Conservation (phyloP, 148 eudicot genomes). For the Rhododendron vialii region DNA sequence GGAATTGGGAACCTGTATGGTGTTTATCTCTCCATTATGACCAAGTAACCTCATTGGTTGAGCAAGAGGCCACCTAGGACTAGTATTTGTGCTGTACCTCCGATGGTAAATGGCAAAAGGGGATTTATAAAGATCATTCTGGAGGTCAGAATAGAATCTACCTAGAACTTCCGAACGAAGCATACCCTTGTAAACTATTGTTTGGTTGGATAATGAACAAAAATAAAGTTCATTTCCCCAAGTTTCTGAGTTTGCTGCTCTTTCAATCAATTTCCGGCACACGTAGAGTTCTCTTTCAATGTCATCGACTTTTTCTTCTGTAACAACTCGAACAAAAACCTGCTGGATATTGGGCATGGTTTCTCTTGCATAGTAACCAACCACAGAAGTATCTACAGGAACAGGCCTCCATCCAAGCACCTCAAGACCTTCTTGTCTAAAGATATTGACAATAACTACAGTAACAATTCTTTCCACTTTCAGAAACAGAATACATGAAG, state of each 20-base stretch:
- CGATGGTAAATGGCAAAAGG: conserved; percentile 97
- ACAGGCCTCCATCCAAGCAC: conserved; percentile 98
- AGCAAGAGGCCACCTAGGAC: conserved; percentile 99
- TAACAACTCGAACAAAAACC: conserved; percentile 63
- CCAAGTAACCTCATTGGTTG: conserved; percentile 99
- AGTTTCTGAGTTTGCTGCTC: conserved; percentile 53
- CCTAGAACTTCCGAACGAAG: conserved; percentile 96
- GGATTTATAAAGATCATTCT: conserved; percentile 65
- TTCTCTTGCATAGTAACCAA: conserved; percentile 82
- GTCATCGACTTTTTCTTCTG: conserved; percentile 81
- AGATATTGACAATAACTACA: conserved; percentile 61
- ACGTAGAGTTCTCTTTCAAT: conserved; percentile 94
- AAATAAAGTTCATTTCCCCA: conserved; percentile 95
- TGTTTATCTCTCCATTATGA: conserved; percentile 99
- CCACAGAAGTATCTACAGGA: conserved; percentile 69
- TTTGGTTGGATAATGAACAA: conserved; percentile 94
- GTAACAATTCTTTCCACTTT: conserved; percentile 14
- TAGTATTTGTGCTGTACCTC: conserved; percentile 96
- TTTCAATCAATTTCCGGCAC: conserved; percentile 88
- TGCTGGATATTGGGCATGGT: conserved; percentile 98
- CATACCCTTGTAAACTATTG: conserved; percentile 98
- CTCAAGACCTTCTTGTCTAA: conserved; percentile 89
- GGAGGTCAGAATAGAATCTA: conserved; percentile 79
- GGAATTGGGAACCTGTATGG: conserved; percentile 76
- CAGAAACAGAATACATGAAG: conserved; percentile 12